phyloP scores from a whole-genome alignment of 2,329 filamentous ascomycete genomes.

The Colletotrichum agaves region DNA sequence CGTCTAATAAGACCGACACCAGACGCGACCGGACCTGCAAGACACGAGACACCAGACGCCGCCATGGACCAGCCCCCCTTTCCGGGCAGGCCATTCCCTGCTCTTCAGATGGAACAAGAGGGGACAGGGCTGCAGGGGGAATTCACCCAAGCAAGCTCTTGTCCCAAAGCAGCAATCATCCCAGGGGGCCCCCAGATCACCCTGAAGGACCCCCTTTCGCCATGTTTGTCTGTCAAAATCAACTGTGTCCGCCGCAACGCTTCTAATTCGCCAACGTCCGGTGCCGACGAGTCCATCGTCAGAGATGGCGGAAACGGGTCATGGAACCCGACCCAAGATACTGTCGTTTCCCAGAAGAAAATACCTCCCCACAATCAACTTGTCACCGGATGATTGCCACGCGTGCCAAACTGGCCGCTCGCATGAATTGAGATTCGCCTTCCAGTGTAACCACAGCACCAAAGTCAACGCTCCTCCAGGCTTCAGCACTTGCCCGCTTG shows the following conservation, averaged over 20 bases:
- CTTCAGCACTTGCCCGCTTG: neutral
- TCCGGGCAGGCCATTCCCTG: slow-evolving; percentile 15
- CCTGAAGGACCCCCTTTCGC: neutral
- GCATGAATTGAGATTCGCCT: neutral
- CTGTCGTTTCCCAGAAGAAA: slow-evolving; percentile 12
- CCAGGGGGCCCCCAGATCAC: neutral
- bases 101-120: slow-evolving; percentile 5
- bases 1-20: neutral
- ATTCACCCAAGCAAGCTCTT: slow-evolving; percentile 24
- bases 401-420: slow-evolving; percentile 9
- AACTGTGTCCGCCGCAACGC: neutral
- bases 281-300: neutral
- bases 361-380: neutral
- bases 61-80: slow-evolving; percentile 6
- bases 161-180: slow-evolving; percentile 21
- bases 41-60: slow-evolving; percentile 24
- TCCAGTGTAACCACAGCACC: neutral
- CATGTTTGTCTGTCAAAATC: slow-evolving; percentile 24
- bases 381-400: slow-evolving; percentile 3
- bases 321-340: slow-evolving; percentile 17
- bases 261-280: slow-evolving; percentile 1
- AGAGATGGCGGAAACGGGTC: neutral
- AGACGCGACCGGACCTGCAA: neutral
- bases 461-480: neutral
- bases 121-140: slow-evolving; percentile 30